A percentile compares a stretch with the other conserved stretches of the same genome.
These are phyloP conservation scores for Dictyostelium intermedium DNA, from an alignment of 78 protist genomes.

Conservation along the genomic window DNA sequence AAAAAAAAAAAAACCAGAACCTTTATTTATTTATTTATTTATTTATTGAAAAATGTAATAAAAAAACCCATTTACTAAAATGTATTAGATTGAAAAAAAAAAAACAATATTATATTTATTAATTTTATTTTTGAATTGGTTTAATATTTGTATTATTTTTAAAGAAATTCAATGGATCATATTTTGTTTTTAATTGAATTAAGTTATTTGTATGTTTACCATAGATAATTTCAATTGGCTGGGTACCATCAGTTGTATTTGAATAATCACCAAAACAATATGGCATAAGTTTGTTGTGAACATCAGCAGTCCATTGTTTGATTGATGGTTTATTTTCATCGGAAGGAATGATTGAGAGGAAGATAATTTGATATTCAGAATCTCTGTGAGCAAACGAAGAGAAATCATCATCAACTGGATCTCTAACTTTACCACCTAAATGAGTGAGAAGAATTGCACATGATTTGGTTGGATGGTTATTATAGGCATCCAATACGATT, in stretches of 20 bases:
- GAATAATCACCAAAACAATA: neutral
- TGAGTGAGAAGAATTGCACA: conserved; percentile 14
- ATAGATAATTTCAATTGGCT: neutral
- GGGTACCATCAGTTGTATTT: neutral
- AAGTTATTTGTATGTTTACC: neutral
- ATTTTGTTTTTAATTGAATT: conserved; percentile 11
- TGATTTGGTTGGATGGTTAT: conserved; percentile 19
- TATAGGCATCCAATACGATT: neutral
- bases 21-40: neutral
- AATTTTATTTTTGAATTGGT: neutral
- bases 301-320: neutral
- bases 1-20: neutral
- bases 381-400: neutral
- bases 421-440: conserved; percentile 10
- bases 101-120: neutral
- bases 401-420: neutral
- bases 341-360: neutral
- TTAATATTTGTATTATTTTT: neutral
- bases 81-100: too few relatives aligned
- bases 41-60: neutral
- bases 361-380: neutral
- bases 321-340: neutral
- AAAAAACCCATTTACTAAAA: neutral
- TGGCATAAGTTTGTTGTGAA: neutral
- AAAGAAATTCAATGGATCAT: conserved; percentile 8